Percentiles rank a stretch among this genome's conserved stretches.
phyloP scores from a whole-genome alignment of 2,329 filamentous ascomycete genomes.

The Epichloe coenophiala region DNA sequence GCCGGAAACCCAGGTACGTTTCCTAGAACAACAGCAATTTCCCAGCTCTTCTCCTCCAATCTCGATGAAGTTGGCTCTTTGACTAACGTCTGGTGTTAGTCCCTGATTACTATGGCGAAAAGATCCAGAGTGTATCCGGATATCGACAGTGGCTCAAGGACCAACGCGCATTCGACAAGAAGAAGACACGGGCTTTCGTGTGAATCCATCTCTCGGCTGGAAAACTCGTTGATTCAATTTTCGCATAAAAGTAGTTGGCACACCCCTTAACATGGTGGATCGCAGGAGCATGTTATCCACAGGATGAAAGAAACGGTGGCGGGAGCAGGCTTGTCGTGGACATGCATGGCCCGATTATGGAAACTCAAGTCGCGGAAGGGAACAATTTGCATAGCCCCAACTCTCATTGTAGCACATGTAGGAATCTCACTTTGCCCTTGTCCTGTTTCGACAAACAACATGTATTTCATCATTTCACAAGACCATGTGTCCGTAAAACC shows the following conservation, averaged over 20 bases:
- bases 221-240: neutral
- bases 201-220: conserved; percentile 17
- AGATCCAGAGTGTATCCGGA: conserved; percentile 82
- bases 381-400: neutral
- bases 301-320: neutral
- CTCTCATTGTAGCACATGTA: conserved; percentile 6
- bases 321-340: neutral
- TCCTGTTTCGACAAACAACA: neutral
- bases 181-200: conserved; percentile 60
- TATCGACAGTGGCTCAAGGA: conserved; percentile 97
- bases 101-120: conserved; percentile 96
- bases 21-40: too few species aligned
- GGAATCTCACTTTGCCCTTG: neutral
- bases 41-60: neutral
- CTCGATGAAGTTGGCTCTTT: neutral
- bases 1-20: conserved; percentile 64
- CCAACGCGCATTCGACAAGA: conserved; percentile 92
- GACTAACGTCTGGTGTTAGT: conserved; percentile 32
- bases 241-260: neutral
- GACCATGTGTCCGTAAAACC: too few species aligned
- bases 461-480: neutral
- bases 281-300: conserved; percentile 2
- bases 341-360: neutral
- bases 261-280: too few species aligned
- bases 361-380: neutral